Conservation (phyloP, 805 yeast species). For the Tetrapisispora nanseiensis region DNA sequence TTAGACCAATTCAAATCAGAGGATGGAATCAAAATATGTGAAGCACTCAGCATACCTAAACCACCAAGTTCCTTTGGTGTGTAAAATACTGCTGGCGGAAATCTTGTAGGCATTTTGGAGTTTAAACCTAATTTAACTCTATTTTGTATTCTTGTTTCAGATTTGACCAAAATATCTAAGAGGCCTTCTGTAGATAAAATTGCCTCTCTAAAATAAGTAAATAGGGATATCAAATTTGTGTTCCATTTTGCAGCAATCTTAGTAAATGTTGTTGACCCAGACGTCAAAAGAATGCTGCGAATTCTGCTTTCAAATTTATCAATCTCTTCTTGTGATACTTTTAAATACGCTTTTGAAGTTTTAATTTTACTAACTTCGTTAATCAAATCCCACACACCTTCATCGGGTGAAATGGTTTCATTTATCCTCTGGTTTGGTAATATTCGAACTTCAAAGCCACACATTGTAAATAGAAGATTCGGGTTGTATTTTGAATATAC, state of each 20-base stretch:
- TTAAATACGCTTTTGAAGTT: conserved; percentile 78
- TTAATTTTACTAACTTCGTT: conserved; percentile 67
- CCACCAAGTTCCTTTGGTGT: conserved; percentile 98
- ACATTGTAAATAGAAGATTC: conserved; percentile 77
- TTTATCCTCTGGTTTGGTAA: conserved; percentile 59
- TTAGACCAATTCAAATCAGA: conserved; percentile 85
- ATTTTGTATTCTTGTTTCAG: conserved; percentile 90
- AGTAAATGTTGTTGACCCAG: conserved; percentile 92
- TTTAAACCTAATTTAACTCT: conserved; percentile 90
- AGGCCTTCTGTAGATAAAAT: conserved; percentile 71
- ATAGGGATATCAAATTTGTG: conserved; percentile 75
- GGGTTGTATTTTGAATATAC: conserved; percentile 89
- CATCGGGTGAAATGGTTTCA: conserved; percentile 48
- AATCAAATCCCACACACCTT: conserved; percentile 86
- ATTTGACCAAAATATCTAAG: conserved; percentile 72
- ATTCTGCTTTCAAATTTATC: conserved; percentile 73
- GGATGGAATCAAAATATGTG: conserved; percentile 89
- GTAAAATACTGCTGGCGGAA: conserved; percentile 97
- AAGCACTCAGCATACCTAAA: conserved; percentile 93
- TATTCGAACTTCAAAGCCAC: conserved; percentile 90
- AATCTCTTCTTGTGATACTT: conserved; percentile 74
- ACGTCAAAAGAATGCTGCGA: conserved; percentile 84
- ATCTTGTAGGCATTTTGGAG: conserved; percentile 96
- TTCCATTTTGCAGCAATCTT: conserved; percentile 95
- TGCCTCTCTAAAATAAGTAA: conserved; percentile 89